A percentile compares a stretch with the other conserved stretches of the same genome.
Evolutionary conservation across 805 yeast genomes (phyloP).

Genomic region (Debaryomyces hansenii): DNA sequence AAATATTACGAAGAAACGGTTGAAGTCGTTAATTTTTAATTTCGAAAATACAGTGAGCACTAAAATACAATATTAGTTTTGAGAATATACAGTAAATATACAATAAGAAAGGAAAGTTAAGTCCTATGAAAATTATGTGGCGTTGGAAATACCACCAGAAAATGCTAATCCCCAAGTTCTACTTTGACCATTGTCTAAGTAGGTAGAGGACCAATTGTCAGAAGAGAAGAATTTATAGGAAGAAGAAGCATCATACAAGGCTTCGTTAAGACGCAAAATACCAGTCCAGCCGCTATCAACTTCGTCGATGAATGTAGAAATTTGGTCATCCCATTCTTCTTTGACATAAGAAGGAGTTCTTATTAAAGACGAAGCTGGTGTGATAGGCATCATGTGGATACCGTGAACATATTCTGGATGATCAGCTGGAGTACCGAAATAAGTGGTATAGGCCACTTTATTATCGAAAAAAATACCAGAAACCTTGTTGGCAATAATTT

Average conservation of each 20-base stretch:
- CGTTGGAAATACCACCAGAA: slow-evolving; percentile 48
- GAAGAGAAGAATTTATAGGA: slow-evolving; percentile 61
- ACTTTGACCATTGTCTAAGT: slow-evolving; percentile 63
- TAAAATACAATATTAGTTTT: background rate
- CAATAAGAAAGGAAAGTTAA: background rate
- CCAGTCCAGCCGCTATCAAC: slow-evolving; percentile 72
- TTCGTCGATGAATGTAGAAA: slow-evolving; percentile 42
- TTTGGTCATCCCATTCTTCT: slow-evolving; percentile 62
- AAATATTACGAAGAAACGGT: background rate
- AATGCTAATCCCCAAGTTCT: slow-evolving; percentile 62
- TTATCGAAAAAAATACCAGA: slow-evolving; percentile 74
- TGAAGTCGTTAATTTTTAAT: background rate
- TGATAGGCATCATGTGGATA: slow-evolving; percentile 74
- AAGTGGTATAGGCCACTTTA: slow-evolving; percentile 70
- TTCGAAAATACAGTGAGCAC: background rate
- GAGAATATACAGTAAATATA: background rate
- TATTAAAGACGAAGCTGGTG: slow-evolving; percentile 64
- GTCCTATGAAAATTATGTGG: slow-evolving; percentile 6
- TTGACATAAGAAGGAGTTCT: slow-evolving; percentile 53
- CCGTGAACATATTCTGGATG: slow-evolving; percentile 66
- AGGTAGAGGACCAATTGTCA: slow-evolving; percentile 20
- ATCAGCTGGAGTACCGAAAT: slow-evolving; percentile 52
- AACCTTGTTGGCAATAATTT: slow-evolving; percentile 60
- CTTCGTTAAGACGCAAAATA: slow-evolving; percentile 70
- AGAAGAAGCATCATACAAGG: slow-evolving; percentile 64